Conservation (phyloP, 768 basidiomycete species). For the Tulasnella sp. region DNA sequence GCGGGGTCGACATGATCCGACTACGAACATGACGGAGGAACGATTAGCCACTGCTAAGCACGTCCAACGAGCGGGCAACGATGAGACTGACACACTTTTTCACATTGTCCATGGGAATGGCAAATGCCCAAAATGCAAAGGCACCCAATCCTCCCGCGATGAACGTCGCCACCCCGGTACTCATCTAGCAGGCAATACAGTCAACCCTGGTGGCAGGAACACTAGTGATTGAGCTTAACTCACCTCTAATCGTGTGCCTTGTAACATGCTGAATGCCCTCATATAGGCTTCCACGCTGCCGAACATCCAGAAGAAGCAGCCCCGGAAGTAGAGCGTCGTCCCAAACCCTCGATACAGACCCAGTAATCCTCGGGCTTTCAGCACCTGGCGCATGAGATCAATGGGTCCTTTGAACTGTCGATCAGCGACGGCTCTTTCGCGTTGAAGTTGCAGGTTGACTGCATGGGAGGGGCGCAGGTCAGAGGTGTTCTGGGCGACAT, state of each 20-base stretch:
- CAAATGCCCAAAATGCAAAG: conserved; percentile 55
- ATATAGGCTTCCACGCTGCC: conserved; percentile 54
- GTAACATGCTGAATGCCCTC: conserved; percentile 42
- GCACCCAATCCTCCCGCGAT: conserved; percentile 50
- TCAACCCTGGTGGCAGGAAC: background rate
- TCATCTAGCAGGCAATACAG: conserved; percentile 35
- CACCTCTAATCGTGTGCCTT: conserved; percentile 52
- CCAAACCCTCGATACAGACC: conserved; percentile 70
- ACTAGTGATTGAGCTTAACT: conserved; percentile 1
- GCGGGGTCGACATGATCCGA: conserved; percentile 52
- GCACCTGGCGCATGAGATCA: conserved; percentile 52
- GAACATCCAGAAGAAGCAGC: conserved; percentile 73
- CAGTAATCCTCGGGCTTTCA: conserved; percentile 44
- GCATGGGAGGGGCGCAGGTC: background rate
- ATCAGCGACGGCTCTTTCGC: conserved; percentile 34
- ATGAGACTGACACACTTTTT: conserved; percentile 48
- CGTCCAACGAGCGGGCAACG: background rate
- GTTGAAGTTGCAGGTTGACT: conserved; percentile 61
- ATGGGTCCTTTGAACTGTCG: conserved; percentile 53
- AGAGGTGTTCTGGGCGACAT: conserved; percentile 9
- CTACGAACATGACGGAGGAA: conserved; percentile 26
- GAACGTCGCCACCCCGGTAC: conserved; percentile 48
- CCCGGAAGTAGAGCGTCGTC: conserved; percentile 57
- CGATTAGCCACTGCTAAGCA: conserved; percentile 3
- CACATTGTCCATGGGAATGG: conserved; percentile 65